Base-by-base conservation (phyloP, 148 eudicot species). In the Camellia sinensis region DNA sequence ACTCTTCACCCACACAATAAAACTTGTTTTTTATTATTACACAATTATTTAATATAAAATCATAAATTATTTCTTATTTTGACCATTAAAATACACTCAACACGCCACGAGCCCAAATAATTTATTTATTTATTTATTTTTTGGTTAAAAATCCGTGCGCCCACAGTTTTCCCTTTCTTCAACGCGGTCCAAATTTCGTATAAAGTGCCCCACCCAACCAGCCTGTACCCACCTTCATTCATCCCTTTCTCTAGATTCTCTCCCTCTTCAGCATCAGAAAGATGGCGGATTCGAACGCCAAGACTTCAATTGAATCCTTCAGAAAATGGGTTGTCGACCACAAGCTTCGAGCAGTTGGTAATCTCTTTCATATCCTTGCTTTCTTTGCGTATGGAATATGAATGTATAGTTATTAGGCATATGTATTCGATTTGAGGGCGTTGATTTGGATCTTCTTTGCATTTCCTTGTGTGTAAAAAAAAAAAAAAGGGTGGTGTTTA, bases 331-430 rank as follows among this genome's bases (percentile, higher is more conserved):
- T 89, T 40, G 82, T 81, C 59, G 82, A 89, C 0, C 88, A 91
- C 86, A 91, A 91, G 87, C 94, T 91, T 81, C 92, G 94, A 15
- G 67, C 92, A 18, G 94, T 91, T 15, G 92, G 94, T 91, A 88
- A 68, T 77, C 71, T 13, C 22, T 1, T 12, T 7, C 17, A 29
- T 74, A 0, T 43, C 57, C 48, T 1, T 3, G 9, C 4, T 17
- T 41, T 19, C 13, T 59, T 15, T 48, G 21, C n/a, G 12, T 69
- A 41, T 57, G 3, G 1, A 29, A 29, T 29, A 29, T 29, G 37
- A 29, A n/a, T 21, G 11, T 67, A 40, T 67, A 4, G 48, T 0
- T n/a, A n/a, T n/a, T n/a, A n/a, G n/a, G n/a, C n/a, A n/a, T 22
- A 15, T 67, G 9, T 52, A 15, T 6, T 7, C 1, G 15, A 8